These are phyloP conservation scores for Fusarium pilosicola DNA, from an alignment of 2,329 filamentous ascomycete species.

Conservation along the genomic window DNA sequence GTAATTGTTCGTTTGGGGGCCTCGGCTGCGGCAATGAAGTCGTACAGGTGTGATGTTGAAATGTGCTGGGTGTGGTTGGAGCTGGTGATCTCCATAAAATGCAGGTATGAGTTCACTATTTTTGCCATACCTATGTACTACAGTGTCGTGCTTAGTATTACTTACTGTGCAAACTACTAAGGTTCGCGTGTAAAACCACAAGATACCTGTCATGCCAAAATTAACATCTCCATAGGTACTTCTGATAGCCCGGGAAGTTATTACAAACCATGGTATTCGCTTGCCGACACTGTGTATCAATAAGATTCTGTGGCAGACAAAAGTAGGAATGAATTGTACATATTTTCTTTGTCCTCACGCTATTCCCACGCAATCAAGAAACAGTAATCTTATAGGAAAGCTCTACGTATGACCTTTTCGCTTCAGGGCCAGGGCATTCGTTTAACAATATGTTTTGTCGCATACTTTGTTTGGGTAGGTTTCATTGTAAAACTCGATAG, in stretches of 20 bases:
- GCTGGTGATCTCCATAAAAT: conserved; percentile 33
- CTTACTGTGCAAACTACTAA: not conserved
- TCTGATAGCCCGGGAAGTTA: not conserved
- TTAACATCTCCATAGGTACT: not conserved
- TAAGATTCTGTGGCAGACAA: not conserved
- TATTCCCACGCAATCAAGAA: not conserved
- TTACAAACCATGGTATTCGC: not conserved
- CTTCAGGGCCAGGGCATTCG: not conserved
- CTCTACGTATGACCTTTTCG: not conserved
- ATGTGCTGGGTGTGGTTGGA: conserved; percentile 15
- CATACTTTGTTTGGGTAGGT: not conserved
- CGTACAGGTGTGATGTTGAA: conserved; percentile 27
- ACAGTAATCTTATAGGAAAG: not conserved
- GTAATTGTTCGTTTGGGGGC: not conserved
- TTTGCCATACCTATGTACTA: not conserved
- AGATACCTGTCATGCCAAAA: not conserved
- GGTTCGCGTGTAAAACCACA: not conserved
- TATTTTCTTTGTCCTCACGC: not conserved
- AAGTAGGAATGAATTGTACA: not conserved
- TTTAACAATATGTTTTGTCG: not conserved
- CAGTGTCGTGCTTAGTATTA: not conserved
- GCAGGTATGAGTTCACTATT: conserved; percentile 27
- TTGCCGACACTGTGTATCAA: not conserved
- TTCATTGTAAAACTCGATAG: not conserved
- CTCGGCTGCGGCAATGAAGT: conserved; percentile 7